Evolutionary conservation across 345 rosid genomes (phyloP).

Genomic region (thale cress (Arabidopsis thaliana)): TAIR10.1 NC_003076.8:23891001-23891500

Average conservation of each 20-base stretch:
- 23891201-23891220: slow-evolving; percentile 40
- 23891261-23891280: slow-evolving; percentile 74
- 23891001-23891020: slow-evolving; percentile 65
- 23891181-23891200: slow-evolving; percentile 46
- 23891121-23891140: slow-evolving; percentile 17
- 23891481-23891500: slow-evolving; percentile 98
- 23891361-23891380: slow-evolving; percentile 62
- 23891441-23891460: slow-evolving; percentile 92
- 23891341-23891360: not conserved
- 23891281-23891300: slow-evolving; percentile 87
- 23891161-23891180: slow-evolving; percentile 82
- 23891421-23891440: slow-evolving; percentile 72
- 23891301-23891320: slow-evolving; percentile 55
- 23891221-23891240: slow-evolving; percentile 50
- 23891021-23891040: slow-evolving; percentile 77
- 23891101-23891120: not conserved
- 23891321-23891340: not conserved
- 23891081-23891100: not conserved
- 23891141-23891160: not conserved
- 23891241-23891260: slow-evolving; percentile 76
- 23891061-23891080: slow-evolving; percentile 67
- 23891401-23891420: slow-evolving; percentile 68
- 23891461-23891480: slow-evolving; percentile 96
- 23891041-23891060: slow-evolving; percentile 91
- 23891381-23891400: slow-evolving; percentile 84